Percentiles rank a stretch among this genome's conserved stretches.
phyloP scores from a whole-genome alignment of 2,329 filamentous ascomycete species.

The Parafenestella ontariensis region DNA sequence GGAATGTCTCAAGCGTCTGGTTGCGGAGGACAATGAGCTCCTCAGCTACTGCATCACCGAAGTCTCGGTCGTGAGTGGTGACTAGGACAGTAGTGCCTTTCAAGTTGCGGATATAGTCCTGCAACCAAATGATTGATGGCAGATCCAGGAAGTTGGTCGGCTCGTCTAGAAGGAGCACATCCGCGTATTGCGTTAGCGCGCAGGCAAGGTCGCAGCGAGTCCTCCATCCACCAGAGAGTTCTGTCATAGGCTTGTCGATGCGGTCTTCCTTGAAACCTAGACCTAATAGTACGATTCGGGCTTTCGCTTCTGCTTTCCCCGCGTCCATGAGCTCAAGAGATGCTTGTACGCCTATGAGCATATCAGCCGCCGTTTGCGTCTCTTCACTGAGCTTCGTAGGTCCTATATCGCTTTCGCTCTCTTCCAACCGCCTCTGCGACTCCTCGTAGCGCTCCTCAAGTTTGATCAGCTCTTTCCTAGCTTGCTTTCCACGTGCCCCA shows the following conservation, averaged over 20 bases:
- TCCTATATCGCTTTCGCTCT: constrained; percentile 65
- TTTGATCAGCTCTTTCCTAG: constrained; percentile 74
- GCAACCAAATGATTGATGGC: constrained; percentile 83
- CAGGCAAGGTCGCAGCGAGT: constrained; percentile 54
- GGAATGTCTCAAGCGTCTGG: constrained; percentile 74
- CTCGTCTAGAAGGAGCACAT: constrained; percentile 83
- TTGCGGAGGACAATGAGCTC: constrained; percentile 80
- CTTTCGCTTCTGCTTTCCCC: constrained; percentile 69
- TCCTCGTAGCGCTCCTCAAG: constrained; percentile 72
- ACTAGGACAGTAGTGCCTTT: constrained; percentile 72
- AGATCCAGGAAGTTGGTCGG: constrained; percentile 88
- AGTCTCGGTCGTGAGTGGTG: constrained; percentile 85
- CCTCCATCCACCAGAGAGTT: constrained; percentile 71
- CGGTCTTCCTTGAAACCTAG: constrained; percentile 73
- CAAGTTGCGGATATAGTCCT: constrained; percentile 69
- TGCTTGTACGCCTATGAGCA: constrained; percentile 72
- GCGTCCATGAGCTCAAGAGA: constrained; percentile 68
- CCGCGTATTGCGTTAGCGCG: constrained; percentile 73
- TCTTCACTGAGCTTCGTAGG: constrained; percentile 66
- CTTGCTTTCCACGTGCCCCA: constrained; percentile 75
- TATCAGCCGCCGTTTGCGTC: constrained; percentile 72
- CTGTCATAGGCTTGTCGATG: constrained; percentile 66
- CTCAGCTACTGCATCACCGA: constrained; percentile 75
- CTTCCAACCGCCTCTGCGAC: constrained; percentile 58
- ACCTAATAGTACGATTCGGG: constrained; percentile 67